A percentile compares a stretch with the other conserved stretches of the same genome.
phyloP scores from a whole-genome alignment of 2,329 filamentous ascomycete species.

The Ceratocystis alfenasii region DNA sequence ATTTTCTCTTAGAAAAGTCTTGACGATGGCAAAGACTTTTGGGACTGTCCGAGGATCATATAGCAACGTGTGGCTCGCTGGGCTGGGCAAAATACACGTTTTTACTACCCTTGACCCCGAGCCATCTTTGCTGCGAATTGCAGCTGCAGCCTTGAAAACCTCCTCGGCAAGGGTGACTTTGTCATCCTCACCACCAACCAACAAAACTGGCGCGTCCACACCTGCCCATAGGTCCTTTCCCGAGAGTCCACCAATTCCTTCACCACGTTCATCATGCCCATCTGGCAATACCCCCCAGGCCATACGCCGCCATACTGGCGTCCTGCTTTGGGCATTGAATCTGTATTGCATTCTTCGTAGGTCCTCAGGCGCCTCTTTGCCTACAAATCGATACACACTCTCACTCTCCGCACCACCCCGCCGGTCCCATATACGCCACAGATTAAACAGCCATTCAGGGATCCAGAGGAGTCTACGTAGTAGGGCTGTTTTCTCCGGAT shows the following conservation, averaged over 20 bases:
- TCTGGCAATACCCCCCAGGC: constrained; percentile 50
- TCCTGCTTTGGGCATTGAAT: constrained; percentile 74
- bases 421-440: constrained; percentile 67
- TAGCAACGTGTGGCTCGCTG: constrained; percentile 71
- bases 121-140: constrained; percentile 11
- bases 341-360: constrained; percentile 55
- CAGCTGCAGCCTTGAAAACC: constrained; percentile 50
- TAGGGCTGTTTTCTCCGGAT: constrained; percentile 34
- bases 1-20: constrained; percentile 64
- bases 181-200: constrained; percentile 70
- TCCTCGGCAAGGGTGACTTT: constrained; percentile 60
- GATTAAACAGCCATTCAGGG: constrained; percentile 60
- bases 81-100: constrained; percentile 57
- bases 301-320: constrained; percentile 73
- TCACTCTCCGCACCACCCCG: constrained; percentile 64
- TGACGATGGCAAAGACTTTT: constrained; percentile 66
- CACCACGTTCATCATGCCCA: constrained; percentile 44
- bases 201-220: constrained; percentile 59
- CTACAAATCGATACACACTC: constrained; percentile 70
- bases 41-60: constrained; percentile 68
- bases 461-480: constrained; percentile 51
- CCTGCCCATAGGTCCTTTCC: constrained; percentile 59
- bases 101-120: constrained; percentile 44
- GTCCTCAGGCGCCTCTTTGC: constrained; percentile 51
- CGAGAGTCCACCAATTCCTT: constrained; percentile 52